Percentiles rank a stretch among this genome's conserved stretches.
phyloP scores from a whole-genome alignment of 805 yeast genomes.

The Saturnispora gosingensis region DNA sequence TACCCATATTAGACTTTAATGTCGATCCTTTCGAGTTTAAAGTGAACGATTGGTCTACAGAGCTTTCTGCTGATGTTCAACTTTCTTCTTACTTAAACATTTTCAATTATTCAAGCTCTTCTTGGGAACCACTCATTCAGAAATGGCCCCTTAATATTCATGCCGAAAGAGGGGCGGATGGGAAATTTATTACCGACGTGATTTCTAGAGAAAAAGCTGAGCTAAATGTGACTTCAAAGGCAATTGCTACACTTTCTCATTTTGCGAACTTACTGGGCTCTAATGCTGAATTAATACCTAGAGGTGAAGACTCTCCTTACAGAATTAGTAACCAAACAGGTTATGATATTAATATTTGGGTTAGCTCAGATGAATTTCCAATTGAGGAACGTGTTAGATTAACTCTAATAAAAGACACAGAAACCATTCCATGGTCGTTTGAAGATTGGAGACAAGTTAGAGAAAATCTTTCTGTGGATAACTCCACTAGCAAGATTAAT shows the following conservation, averaged over 20 bases:
- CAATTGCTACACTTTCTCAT: conserved; percentile 68
- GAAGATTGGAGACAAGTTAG: conserved; percentile 88
- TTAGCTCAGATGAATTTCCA: conserved; percentile 34
- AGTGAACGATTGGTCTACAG: conserved; percentile 82
- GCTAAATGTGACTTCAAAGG: conserved; percentile 69
- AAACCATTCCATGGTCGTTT: conserved; percentile 73
- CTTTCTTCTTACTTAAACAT: conserved; percentile 63
- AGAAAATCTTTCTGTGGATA: conserved; percentile 64
- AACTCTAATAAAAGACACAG: conserved; percentile 37
- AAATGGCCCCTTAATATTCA: conserved; percentile 76
- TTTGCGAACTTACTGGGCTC: conserved; percentile 50
- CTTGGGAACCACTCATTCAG: conserved; percentile 93
- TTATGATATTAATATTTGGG: conserved; percentile 70
- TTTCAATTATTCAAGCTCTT: conserved; percentile 79
- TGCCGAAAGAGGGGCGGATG: conserved; percentile 40
- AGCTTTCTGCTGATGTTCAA: conserved; percentile 57
- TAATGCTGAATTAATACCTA: conserved; percentile 44
- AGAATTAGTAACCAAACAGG: conserved; percentile 80
- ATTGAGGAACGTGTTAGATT: conserved; percentile 23
- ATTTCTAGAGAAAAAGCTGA: conserved; percentile 73
- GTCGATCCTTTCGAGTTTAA: conserved; percentile 57
- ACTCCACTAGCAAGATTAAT: conserved; percentile 51
- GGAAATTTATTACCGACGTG: conserved; percentile 52
- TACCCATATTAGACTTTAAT: conserved; percentile 75
- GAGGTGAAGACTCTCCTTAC: conserved; percentile 81